Percentiles rank a stretch among this genome's conserved stretches.
These are phyloP conservation scores for Auriscalpium microsporum DNA, from an alignment of 768 basidiomycete species.

Conservation along the genomic window DNA sequence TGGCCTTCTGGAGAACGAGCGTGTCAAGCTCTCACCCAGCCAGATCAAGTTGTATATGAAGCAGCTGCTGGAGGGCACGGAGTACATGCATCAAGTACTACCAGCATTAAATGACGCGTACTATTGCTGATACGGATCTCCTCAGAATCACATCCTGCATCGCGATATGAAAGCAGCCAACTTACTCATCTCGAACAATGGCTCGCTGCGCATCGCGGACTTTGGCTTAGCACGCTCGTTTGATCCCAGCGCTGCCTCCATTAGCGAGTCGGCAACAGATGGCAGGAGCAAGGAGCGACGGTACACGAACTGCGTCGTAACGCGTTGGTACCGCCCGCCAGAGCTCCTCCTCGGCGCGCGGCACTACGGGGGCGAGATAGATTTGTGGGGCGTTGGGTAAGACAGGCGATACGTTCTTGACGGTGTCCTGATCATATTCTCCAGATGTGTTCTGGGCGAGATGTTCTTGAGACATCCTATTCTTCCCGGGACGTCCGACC, in stretches of 20 bases:
- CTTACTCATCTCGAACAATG: conserved; percentile 82
- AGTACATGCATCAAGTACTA: conserved; percentile 85
- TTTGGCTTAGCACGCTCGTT: conserved; percentile 90
- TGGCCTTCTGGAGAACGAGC: conserved; percentile 85
- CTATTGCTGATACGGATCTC: conserved; percentile 1
- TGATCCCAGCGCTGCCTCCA: conserved; percentile 40
- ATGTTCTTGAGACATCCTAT: conserved; percentile 89
- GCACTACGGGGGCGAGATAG: conserved; percentile 88
- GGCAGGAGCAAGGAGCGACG: conserved; percentile 48
- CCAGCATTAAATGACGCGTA: no score
- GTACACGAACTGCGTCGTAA: conserved; percentile 95
- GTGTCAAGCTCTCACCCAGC: conserved; percentile 72
- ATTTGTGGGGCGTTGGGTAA: conserved; percentile 96
- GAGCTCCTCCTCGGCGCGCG: conserved; percentile 85
- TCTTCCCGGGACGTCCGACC: conserved; percentile 76
- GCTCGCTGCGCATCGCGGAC: conserved; percentile 84
- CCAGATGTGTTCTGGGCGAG: conserved; percentile 90
- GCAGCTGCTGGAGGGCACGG: conserved; percentile 92
- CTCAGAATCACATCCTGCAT: conserved; percentile 90
- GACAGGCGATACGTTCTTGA: conserved; percentile 17
- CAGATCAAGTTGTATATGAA: conserved; percentile 95
- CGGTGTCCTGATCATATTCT: background rate
- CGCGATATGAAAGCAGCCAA: conserved; percentile 99
- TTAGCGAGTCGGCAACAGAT: conserved; percentile 26
- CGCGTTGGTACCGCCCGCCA: conserved; percentile 90